phyloP scores from a whole-genome alignment of 805 yeast genomes.

The Kodamaea hsintzibuensis region DNA sequence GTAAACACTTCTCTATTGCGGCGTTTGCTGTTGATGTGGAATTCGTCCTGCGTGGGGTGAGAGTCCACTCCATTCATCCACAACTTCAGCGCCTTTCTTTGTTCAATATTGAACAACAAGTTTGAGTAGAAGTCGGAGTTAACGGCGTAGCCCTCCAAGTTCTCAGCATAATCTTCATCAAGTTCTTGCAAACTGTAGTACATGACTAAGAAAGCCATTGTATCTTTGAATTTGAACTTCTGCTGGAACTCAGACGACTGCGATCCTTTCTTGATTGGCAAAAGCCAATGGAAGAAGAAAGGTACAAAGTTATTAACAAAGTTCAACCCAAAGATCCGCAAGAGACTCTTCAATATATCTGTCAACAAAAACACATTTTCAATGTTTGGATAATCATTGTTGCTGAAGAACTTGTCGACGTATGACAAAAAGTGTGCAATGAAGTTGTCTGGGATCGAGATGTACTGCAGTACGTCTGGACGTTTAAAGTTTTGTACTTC shows the following conservation, averaged over 20 bases:
- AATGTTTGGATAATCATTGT: constrained; percentile 22
- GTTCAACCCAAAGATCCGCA: constrained; percentile 46
- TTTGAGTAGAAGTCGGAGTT: constrained; percentile 20
- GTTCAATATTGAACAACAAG: constrained; percentile 25
- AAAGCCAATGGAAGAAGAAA: constrained; percentile 46
- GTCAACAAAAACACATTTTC: constrained; percentile 25
- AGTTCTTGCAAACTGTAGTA: constrained; percentile 24
- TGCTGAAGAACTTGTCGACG: constrained; percentile 33
- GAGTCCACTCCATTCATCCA: constrained; percentile 31
- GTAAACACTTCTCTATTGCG: constrained; percentile 4
- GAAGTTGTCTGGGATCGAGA: constrained; percentile 43
- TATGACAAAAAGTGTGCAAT: constrained; percentile 39
- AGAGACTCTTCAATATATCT: constrained; percentile 21
- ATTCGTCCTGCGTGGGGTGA: constrained; percentile 11
- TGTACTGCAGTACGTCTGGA: constrained; percentile 47
- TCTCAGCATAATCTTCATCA: constrained; percentile 29
- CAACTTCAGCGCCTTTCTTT: constrained; percentile 22
- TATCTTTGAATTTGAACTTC: constrained; percentile 25
- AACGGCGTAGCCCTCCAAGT: constrained; percentile 21
- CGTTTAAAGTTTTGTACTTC: constrained; percentile 19
- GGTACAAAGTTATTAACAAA: constrained; percentile 47
- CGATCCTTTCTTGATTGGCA: constrained; percentile 16
- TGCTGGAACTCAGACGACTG: constrained; percentile 8
- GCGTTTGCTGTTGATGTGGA: background rate
- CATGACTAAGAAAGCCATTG: constrained; percentile 34